Base-by-base conservation (phyloP, 441 rosid genomes). In the Rhodomyrtus psidioides region DNA sequence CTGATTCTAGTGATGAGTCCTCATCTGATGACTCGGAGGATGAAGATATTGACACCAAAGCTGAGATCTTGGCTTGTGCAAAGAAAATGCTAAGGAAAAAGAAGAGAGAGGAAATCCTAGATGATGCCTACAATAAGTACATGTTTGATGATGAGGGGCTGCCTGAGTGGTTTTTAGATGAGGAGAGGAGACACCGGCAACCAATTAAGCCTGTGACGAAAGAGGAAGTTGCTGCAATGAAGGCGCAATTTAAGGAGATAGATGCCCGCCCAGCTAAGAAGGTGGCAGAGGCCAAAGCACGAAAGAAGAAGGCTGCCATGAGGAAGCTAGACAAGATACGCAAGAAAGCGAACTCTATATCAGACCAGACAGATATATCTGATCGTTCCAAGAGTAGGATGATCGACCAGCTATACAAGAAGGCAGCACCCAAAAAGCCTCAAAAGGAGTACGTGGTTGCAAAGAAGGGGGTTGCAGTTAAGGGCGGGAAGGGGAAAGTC, bases 191-290 rank as follows among this genome's bases (percentile, higher is more conserved):
- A 89, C 99, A 96, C 88, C 90, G 95, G 46, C 95, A 93, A 85
- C 92, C 93, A 42, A 89, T 93, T 49, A 96, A 94, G 84, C 99
- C 98, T 2, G 58, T 97, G 42, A 97, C 99, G 2, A 96, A 94
- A 87, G 99, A 95, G 85, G 99, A 97, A 89, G 88, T 97, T 42
- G 91, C 89, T 82, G 99, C 99, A 55, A 95, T 96, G 96, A 91
- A 86, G 87, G 99, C 99, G 42, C 98, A 94, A 85, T 95, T 96
- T 91, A 97, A 88, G 88, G 99, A 94, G 89, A 96, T 97, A 56
- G 90, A 97, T 84, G 97, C 99, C 42, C 94, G 99, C 30, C 97
- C 98, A 53, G 98, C 99, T 26, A 97, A 97, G 95, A 97, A 97
- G 86, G 99, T 97, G 83, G 99, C 96, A 0, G 92, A 97, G 89